Conservation (phyloP, 306 rosid genomes). For the Phaseolus lunatus region DNA sequence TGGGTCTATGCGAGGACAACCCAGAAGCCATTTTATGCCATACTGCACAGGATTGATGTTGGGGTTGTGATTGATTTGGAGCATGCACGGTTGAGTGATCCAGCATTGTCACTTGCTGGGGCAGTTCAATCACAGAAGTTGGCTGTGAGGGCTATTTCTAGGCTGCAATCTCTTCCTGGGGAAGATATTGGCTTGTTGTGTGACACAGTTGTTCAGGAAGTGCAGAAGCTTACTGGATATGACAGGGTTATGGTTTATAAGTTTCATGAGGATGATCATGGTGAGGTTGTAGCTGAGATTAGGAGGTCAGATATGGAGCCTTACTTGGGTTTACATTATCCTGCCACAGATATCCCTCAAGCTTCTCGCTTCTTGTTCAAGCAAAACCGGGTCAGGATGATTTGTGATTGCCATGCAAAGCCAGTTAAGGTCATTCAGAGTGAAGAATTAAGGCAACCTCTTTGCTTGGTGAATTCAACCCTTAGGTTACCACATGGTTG, state of each 20-base stretch:
- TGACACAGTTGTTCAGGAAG: constrained; percentile 77
- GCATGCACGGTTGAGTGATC: constrained; percentile 69
- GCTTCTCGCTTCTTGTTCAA: constrained; percentile 85
- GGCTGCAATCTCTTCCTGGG: constrained; percentile 79
- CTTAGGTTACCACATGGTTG: constrained; percentile 80
- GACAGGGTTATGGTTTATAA: constrained; percentile 91
- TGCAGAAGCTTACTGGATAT: constrained; percentile 83
- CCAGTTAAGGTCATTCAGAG: constrained; percentile 68
- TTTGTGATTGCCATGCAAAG: constrained; percentile 77
- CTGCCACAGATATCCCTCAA: constrained; percentile 85
- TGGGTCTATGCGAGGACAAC: constrained; percentile 66
- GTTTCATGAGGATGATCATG: constrained; percentile 90
- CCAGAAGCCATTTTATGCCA: constrained; percentile 81
- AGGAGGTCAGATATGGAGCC: constrained; percentile 78
- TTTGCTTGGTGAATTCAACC: constrained; percentile 85
- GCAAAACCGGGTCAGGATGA: constrained; percentile 78
- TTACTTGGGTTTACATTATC: constrained; percentile 82
- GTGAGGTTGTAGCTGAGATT: constrained; percentile 86
- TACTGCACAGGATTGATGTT: constrained; percentile 83
- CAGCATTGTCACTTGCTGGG: constrained; percentile 79
- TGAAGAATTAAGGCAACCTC: constrained; percentile 65
- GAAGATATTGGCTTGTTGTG: constrained; percentile 73
- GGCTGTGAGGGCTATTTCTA: constrained; percentile 81
- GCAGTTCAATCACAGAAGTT: constrained; percentile 87
- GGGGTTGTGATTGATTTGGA: constrained; percentile 88